Conservation (phyloP, 1,284 basidiomycete genomes). For the Leccinum glutinopallens region DNA sequence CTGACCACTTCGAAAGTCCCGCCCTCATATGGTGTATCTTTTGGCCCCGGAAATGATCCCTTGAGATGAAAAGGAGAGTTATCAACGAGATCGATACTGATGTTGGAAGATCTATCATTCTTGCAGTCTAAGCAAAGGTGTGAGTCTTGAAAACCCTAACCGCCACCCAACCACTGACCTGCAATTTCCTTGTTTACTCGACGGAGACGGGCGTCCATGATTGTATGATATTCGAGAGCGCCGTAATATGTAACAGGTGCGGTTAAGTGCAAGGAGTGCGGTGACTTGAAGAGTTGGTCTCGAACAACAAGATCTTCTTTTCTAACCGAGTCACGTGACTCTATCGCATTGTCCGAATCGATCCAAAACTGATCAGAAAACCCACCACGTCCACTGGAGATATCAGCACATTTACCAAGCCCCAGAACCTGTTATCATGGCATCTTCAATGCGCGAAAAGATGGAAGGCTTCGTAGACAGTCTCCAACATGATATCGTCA, state of each 20-base stretch:
- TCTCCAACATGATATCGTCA: constrained; percentile 86
- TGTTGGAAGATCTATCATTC: constrained; percentile 87
- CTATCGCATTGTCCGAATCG: constrained; percentile 15
- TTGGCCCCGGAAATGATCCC: constrained; percentile 90
- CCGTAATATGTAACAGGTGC: neutral
- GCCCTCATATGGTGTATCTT: constrained; percentile 93
- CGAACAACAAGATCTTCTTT: constrained; percentile 15
- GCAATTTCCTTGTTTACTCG: constrained; percentile 92
- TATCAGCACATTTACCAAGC: neutral
- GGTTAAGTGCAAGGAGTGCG: constrained; percentile 2
- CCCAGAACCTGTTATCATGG: constrained; percentile 17
- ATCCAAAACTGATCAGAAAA: neutral
- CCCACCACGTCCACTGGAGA: neutral
- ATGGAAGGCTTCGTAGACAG: constrained; percentile 80
- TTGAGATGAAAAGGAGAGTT: constrained; percentile 87
- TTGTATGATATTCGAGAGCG: constrained; percentile 10
- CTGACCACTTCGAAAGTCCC: constrained; percentile 91
- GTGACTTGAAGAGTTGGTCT: neutral
- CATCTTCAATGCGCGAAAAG: constrained; percentile 67
- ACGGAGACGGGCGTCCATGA: constrained; percentile 84
- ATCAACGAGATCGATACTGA: constrained; percentile 85
- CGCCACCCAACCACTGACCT: constrained; percentile 50
- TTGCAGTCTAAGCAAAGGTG: constrained; percentile 71
- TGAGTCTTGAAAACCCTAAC: constrained; percentile 6
- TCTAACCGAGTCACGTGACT: constrained; percentile 29